Evolutionary conservation across 371 early-diverging fungal species (phyloP).

Genomic region (Lichtheimia hyalospora): DNA sequence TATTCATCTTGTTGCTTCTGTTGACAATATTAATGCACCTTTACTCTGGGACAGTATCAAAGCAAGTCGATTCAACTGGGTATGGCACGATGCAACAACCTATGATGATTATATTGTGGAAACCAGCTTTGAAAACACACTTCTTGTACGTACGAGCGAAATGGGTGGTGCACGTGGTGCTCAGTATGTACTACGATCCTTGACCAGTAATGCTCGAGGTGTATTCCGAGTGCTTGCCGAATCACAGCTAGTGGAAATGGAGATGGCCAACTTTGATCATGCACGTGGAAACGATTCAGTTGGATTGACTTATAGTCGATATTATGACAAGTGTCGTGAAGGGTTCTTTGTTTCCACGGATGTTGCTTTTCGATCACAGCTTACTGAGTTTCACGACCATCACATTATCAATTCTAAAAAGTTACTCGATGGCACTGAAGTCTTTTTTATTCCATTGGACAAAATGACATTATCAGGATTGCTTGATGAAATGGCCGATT

Average conservation of each 20-base stretch:
- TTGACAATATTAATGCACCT: conserved; percentile 90
- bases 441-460: conserved; percentile 81
- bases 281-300: conserved; percentile 36
- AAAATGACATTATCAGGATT: conserved; percentile 58
- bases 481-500: conserved; percentile 52
- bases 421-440: conserved; percentile 73
- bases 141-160: conserved; percentile 61
- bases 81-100: conserved; percentile 91
- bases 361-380: conserved; percentile 77
- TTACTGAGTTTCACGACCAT: conserved; percentile 93
- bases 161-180: conserved; percentile 67
- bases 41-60: conserved; percentile 85
- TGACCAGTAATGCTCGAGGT: conserved; percentile 81
- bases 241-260: conserved; percentile 67
- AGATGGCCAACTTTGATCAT: conserved; percentile 34
- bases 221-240: conserved; percentile 78
- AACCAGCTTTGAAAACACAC: conserved; percentile 79
- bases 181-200: conserved; percentile 79
- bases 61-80: conserved; percentile 71
- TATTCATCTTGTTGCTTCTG: conserved; percentile 80
- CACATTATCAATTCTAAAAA: conserved; percentile 73
- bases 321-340: conserved; percentile 76
- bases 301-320: conserved; percentile 64
- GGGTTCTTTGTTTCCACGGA: conserved; percentile 82
- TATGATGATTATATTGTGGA: conserved; percentile 80